These are phyloP conservation scores for Ophiostoma montium DNA, from an alignment of 2,329 filamentous ascomycete genomes.

Conservation along the genomic window DNA sequence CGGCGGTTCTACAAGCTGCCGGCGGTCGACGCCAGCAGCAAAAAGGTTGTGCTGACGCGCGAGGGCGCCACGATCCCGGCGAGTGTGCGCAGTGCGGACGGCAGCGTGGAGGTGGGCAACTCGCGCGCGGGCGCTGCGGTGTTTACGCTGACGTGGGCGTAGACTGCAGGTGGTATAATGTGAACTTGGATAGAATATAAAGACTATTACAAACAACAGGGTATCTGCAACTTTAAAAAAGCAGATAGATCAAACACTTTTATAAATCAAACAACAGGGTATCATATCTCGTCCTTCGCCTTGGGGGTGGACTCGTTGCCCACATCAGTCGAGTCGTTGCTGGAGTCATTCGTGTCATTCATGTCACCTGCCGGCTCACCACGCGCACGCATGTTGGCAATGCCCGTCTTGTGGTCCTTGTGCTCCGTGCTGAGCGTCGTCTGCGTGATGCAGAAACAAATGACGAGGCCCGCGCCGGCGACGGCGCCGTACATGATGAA, in stretches of 20 bases:
- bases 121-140: constrained; percentile 27
- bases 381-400: constrained; percentile 25
- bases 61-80: constrained; percentile 26
- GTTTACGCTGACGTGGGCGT: constrained; percentile 26
- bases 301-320: too few species aligned
- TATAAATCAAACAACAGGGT: too few species aligned
- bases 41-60: constrained; percentile 24
- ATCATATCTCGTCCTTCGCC: not conserved
- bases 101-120: constrained; percentile 28
- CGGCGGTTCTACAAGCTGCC: constrained; percentile 38
- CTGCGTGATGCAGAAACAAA: constrained; percentile 34
- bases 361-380: not conserved
- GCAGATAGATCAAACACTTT: too few species aligned
- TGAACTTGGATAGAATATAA: not conserved
- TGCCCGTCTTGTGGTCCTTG: constrained; percentile 43
- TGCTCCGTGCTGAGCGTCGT: constrained; percentile 40
- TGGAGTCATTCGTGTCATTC: too few species aligned
- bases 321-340: too few species aligned
- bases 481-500: constrained; percentile 41
- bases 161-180: too few species aligned
- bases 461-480: constrained; percentile 30
- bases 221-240: too few species aligned
- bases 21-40: constrained; percentile 14
- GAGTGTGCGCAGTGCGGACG: constrained; percentile 25
- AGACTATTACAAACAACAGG: too few species aligned